Base-by-base conservation (phyloP, 2,329 filamentous ascomycete genomes). In the Pochonia chlamydosporia region DNA sequence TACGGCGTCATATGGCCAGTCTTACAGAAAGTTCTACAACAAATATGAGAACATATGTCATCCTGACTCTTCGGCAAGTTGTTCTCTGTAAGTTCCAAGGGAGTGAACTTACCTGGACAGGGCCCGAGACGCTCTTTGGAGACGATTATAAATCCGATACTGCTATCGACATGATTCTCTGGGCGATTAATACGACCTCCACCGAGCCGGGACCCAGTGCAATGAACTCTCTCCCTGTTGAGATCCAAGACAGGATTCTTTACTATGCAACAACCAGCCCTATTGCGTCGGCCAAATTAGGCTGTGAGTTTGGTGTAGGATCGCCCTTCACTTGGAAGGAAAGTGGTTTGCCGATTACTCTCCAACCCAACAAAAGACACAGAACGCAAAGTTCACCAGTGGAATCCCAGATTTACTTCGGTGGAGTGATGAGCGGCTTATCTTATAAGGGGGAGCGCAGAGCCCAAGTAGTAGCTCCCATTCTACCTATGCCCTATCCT, bases 141-240 rank as follows among this genome's bases (percentile, higher is more conserved):
- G 42, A 41, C 2, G 18, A 2, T 42, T 1, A 21, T 23, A 4
- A 41, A 16, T 52, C 48, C n/a, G 43, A 51, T 18, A 39, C 46
- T 7, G 55, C 52, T 16, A 53, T 57, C 28, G 9, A 54, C 7
- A 51, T 58, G 30, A 4, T 58, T 48, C 40, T 57, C 40, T 56
- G 47, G 52, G 49, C 52, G 41, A 30, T 45, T 2, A 49, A 47
- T 20, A 43, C n/a, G 5, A 41, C 40, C 2, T 31, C 13, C 36
- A 28, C 21, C 3, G 31, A 49, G 30, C 41, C 43, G 31, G n/a
- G 41, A 11, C 35, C 33, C 26, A 49, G 25, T 26, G 10, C 20
- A 31, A 42, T 58, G 14, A 41, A 49, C 42, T 30, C 6, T 23
- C 49, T 59, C n/a, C 55, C 55, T 1, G 1, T 52, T 21, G 51